Base-by-base conservation (phyloP, 495 filamentous ascomycete genomes). In the Xylaria telfairii region DNA sequence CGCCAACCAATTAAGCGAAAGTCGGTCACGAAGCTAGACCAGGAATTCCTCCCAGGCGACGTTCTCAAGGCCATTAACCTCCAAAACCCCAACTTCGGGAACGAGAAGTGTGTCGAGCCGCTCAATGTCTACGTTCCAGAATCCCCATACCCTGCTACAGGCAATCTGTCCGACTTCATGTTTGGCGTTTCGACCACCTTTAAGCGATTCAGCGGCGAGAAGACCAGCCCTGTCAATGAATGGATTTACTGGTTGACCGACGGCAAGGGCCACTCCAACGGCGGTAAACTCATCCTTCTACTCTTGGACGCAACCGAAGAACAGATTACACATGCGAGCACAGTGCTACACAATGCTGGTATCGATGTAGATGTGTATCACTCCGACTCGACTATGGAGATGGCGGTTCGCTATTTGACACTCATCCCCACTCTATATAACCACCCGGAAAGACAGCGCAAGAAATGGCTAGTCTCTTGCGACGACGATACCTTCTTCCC, bases 401-500 rank as follows among this genome's bases (percentile, higher is more conserved):
- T 92, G 79, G 87, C 91, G 28, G 82, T 84, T 59, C 82, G 83
- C 49, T 85, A 85, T 59, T 77, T 86, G 73, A 88, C 83, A 67
- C 87, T 73, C 78, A 91, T 82, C 77, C 87, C 73, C 71, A 89
- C 72, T 67, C 83, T 81, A 82, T 86, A 85, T 73, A 81, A 84
- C 67, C 82, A 84, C 69, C 83, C 76, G 79, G 76, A 86, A 73
- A 71, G 88, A 75, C 19, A 74, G 79, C 70, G 85, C 82, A 87
- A 81, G 72, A 86, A 88, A 72, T 93, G 90, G 90, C 83, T 92
- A 28, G 87, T 88, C 65, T 86, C 91, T 54, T 89, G 90, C 65
- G 91, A 93, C 70, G 91, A 93, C 74, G 91, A 93, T 74, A 93
- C 91, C 24, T 92, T 92, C 77, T 91, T 92, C 79, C 85, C 90